Conservation (phyloP, 306 rosid species). For the Casuarina equisetifolia region DNA sequence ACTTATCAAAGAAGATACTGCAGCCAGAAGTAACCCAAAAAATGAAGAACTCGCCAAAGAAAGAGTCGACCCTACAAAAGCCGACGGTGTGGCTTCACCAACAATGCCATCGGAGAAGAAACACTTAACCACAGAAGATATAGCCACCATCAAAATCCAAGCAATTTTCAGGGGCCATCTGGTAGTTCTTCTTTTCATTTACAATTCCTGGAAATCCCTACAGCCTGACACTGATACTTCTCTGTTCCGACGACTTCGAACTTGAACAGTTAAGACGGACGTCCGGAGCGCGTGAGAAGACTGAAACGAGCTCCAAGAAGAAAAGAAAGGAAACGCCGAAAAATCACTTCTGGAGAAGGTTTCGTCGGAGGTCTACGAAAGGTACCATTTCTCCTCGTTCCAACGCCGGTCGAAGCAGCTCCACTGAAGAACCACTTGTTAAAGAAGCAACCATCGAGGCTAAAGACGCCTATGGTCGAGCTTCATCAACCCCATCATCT, state of each 20-base stretch:
- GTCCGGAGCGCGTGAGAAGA: background rate
- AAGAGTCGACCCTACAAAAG: background rate
- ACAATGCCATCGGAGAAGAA: background rate
- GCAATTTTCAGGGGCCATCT: slow-evolving; percentile 81
- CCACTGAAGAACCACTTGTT: slow-evolving; percentile 9
- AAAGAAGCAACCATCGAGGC: background rate
- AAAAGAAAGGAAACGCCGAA: slow-evolving; percentile 37
- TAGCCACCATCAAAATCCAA: slow-evolving; percentile 70
- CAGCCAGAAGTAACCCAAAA: background rate
- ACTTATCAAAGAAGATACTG: slow-evolving; percentile 33
- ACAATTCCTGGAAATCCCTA: background rate
- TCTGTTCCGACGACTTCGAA: background rate
- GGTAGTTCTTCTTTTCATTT: slow-evolving; percentile 33
- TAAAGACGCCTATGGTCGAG: background rate
- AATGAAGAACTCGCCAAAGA: too few relatives aligned
- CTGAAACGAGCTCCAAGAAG: background rate
- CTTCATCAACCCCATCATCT: background rate
- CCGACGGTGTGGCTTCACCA: slow-evolving; percentile 7
- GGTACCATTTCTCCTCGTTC: slow-evolving; percentile 32
- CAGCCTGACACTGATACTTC: background rate
- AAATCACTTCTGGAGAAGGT: slow-evolving; percentile 52
- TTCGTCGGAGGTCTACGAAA: slow-evolving; percentile 36
- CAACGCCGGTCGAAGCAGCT: slow-evolving; percentile 25
- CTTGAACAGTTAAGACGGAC: background rate
- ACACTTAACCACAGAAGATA: slow-evolving; percentile 32